phyloP scores from a whole-genome alignment of 2,329 filamentous ascomycete genomes.

The Aspergillus persii region DNA sequence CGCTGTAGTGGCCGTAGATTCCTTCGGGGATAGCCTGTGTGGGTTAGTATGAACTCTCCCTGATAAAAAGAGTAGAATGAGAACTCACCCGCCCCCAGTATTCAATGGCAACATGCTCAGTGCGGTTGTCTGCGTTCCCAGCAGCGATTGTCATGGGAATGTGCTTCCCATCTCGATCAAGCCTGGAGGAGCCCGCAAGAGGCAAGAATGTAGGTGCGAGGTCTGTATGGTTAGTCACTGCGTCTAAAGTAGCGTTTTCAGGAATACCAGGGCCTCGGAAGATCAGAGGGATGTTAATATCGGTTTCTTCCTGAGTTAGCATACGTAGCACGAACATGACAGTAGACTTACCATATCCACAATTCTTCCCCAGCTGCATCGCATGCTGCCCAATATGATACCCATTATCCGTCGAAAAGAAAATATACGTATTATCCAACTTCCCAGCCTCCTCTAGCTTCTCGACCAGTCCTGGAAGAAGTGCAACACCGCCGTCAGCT shows the following conservation, averaged over 20 bases:
- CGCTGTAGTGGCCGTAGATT: constrained; percentile 26
- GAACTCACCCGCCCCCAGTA: constrained; percentile 50
- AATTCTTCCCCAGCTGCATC: constrained; percentile 57
- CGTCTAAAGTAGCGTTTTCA: constrained; percentile 38
- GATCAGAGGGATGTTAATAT: constrained; percentile 58
- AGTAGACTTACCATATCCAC: constrained; percentile 50
- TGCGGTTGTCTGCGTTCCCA: constrained; percentile 26
- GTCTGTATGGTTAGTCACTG: constrained; percentile 62
- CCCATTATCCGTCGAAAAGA: constrained; percentile 61
- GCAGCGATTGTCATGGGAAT: constrained; percentile 43
- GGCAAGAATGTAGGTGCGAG: constrained; percentile 61
- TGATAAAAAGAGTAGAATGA: too few relatives aligned
- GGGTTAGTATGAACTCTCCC: neutral
- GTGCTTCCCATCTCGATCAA: constrained; percentile 56
- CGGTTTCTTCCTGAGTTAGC: constrained; percentile 28
- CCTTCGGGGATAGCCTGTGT: constrained; percentile 27
- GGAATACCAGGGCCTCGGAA: constrained; percentile 58
- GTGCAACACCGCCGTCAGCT: too few relatives aligned
- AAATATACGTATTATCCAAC: constrained; percentile 54
- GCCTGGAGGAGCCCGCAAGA: constrained; percentile 35
- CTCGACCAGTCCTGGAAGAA: too few relatives aligned
- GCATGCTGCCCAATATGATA: constrained; percentile 60
- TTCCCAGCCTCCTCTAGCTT: constrained; percentile 41
- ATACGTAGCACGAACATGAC: neutral
- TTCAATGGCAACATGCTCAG: constrained; percentile 59